Base-by-base conservation (phyloP, 495 filamentous ascomycete genomes). In the Trichoderma virens region DNA sequence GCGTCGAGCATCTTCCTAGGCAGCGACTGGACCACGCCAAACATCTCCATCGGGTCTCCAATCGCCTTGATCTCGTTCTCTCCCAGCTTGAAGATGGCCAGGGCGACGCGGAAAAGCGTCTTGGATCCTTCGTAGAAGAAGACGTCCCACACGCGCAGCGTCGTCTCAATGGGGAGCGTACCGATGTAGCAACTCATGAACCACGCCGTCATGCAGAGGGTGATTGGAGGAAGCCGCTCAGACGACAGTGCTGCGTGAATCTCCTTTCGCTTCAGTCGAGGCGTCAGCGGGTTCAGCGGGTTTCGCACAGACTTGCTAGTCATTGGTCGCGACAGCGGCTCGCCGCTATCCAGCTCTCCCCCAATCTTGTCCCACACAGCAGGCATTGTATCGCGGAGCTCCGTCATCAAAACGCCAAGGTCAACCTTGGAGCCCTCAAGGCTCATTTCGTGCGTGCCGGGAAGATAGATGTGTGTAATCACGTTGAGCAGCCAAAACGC, bases 111-210 rank as follows among this genome's bases (percentile, higher is more conserved):
- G 74, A 98, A 98, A n/a, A 98, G 85, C 2, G 92, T 97, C 68
- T 93, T 93, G 45, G 88, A 90, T 28, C 94, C 94, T 74, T 98
- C 94, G 73, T 93, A 96, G 78, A 97, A 97, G 72, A 97, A 90
- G 5, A 88, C 83, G 67, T 98, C 94, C 94, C 94, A 98, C 6
- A 98, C 91, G 23, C 94, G 88, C 16, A 97, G 79, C 0, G 90
- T 90, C 43, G 89, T 88, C 72, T 98, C 94, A 67, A 95, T 90
- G 20, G 94, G 94, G 31, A 98, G 74, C 1, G 88, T 96, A 39
- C 93, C 92, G 72, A 97, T 93, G 74, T 94, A 97, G 54, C 92
- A 87, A 18, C 88, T 92, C 94, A 98, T 98, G 74, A 98, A 95
- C 94, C 94, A 98, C n/a, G 92, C 88, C 1, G 93, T 97, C 70